Evolutionary conservation across 2,329 filamentous ascomycete species (phyloP), one percentile per base, ranked within the genome.

Genomic region (Ophiostoma montium): DNA sequence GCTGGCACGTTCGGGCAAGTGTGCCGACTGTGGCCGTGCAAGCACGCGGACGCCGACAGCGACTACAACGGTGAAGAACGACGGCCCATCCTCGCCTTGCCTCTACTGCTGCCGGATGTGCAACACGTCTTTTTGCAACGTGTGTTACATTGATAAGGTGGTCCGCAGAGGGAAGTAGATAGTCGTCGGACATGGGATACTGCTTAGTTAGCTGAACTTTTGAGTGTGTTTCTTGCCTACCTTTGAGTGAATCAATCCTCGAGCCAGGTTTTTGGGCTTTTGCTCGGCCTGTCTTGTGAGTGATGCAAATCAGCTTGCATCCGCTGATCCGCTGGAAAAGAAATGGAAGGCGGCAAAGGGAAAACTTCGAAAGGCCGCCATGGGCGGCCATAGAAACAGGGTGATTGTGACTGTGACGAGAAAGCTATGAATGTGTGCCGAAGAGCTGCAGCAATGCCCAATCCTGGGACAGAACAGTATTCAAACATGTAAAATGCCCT

Each of bases 41-140:
- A 8, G n/a, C n/a, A n/a, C n/a, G n/a, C n/a, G n/a, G n/a, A n/a
- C n/a, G n/a, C n/a, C n/a, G n/a, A n/a, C n/a, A n/a, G n/a, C n/a
- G n/a, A n/a, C n/a, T n/a, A n/a, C n/a, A n/a, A n/a, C n/a, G n/a
- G n/a, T n/a, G n/a, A n/a, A n/a, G n/a, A n/a, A n/a, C n/a, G n/a
- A n/a, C n/a, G n/a, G n/a, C n/a, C n/a, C 23, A 9, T 3, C 23
- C 5, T 8, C 23, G 11, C 6, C 21, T 8, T 15, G 32, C 16
- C 27, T 44, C 12, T 45, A 44, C 15, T 46, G 35, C 12, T 51
- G 49, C 10, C 16, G 35, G 8, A 35, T 13, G 23, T 51, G 50
- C 15, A 12, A 46, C 9, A 19, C 31, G 8, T 12, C 42, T 4
- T 33, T 51, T 19, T 51, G 50, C 41, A 35, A 18, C 12, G 5